These are phyloP conservation scores for Teratosphaeriaceae sp. DNA, from an alignment of 2,329 filamentous ascomycete species.

Conservation along the genomic window DNA sequence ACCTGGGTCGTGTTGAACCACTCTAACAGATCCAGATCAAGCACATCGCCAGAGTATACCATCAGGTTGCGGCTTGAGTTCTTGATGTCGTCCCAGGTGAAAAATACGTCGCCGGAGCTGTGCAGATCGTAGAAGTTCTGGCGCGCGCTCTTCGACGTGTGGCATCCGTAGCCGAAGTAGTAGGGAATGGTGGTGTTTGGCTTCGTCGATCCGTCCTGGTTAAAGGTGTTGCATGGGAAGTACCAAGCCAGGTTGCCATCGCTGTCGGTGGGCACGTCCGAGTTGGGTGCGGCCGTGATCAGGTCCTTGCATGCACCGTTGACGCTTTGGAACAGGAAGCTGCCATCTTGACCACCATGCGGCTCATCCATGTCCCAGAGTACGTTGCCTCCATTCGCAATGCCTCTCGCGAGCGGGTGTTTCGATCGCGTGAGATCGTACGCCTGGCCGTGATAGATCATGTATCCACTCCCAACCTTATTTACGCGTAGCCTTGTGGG, in stretches of 20 bases:
- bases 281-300: slow-evolving; percentile 64
- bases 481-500: slow-evolving; percentile 69
- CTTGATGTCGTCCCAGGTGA: slow-evolving; percentile 88
- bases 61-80: slow-evolving; percentile 85
- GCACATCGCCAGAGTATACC: slow-evolving; percentile 88
- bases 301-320: slow-evolving; percentile 93
- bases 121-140: slow-evolving; percentile 68
- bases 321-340: slow-evolving; percentile 97
- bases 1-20: slow-evolving; percentile 89
- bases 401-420: slow-evolving; percentile 75
- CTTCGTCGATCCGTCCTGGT: slow-evolving; percentile 80
- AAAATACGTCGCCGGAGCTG: slow-evolving; percentile 81
- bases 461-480: slow-evolving; percentile 71
- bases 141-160: slow-evolving; percentile 65
- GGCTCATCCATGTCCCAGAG: slow-evolving; percentile 78
- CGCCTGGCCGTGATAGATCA: slow-evolving; percentile 93
- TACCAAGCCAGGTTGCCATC: slow-evolving; percentile 85
- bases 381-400: slow-evolving; percentile 69
- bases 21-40: slow-evolving; percentile 78
- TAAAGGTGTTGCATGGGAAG: slow-evolving; percentile 86
- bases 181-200: slow-evolving; percentile 68
- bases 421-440: slow-evolving; percentile 73
- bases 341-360: slow-evolving; percentile 84
- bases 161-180: slow-evolving; percentile 83
- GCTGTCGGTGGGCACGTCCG: slow-evolving; percentile 71